Evolutionary conservation across 148 eudicot genomes (phyloP), one percentile per base, ranked within the genome.

Genomic region (Diospyros lotus): DNA sequence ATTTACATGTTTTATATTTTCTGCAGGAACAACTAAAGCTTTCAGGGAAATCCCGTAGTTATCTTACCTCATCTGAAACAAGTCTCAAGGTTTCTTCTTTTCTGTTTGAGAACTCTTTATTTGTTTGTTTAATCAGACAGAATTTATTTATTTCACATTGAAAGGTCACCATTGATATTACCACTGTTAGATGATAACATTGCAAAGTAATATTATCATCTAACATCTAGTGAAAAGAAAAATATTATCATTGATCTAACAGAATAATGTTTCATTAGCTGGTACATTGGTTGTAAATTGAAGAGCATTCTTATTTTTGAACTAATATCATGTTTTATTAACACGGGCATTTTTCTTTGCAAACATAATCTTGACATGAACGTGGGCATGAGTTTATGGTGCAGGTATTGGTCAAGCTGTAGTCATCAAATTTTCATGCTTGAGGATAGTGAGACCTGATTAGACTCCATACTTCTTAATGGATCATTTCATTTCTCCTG

Each of bases 21-120:
- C 80, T 78, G 71, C 89, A 92, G 93, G 88, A 88, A 9, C 86
- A 83, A 76, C 69, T 80, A 60, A 87, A 80, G 83, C 46, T 75
- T 75, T 43, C 75, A 64, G 80, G 80, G 55, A 84, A 75, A 68
- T 65, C 94, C 39, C 85, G 86, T 12, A 69, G 83, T 48, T 81
- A 67, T 77, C 84, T 89, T 38, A 66, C 77, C 58, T 66, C 84
- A 73, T 41, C 85, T 38, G 88, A 80, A 64, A 48, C 73, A 17
- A 78, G 80, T 66, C 81, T 81, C 58, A 88, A 84, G 97, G 93
- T 91, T 70, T 68, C 9, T 63, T 44, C 60, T 46, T 73, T 64
- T 76, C 45, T 17, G 72, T 63, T 45, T 38, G 7, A 48, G 38
- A 68, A 12, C 43, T 54, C 12, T 75, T 52, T 64, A n/a, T 65